Conservation (phyloP, 495 filamentous ascomycete genomes). For the Daldinia concentrica region DNA sequence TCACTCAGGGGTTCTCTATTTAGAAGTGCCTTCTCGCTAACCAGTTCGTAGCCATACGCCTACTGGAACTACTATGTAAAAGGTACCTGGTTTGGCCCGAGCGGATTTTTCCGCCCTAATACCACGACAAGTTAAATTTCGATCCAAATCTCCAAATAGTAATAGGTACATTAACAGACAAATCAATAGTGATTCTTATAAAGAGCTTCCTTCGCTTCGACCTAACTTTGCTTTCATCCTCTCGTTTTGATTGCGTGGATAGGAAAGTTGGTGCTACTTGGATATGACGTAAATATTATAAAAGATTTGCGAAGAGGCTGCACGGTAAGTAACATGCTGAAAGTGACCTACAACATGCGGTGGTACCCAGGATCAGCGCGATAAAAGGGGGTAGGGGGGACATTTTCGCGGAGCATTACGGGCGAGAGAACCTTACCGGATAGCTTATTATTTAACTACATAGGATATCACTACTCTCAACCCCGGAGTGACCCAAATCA, state of each 20-base stretch:
- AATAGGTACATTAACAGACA: background rate
- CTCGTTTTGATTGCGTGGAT: background rate
- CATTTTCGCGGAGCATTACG: too few relatives aligned
- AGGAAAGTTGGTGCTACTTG: background rate
- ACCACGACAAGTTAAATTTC: constrained; percentile 1
- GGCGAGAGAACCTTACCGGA: too few relatives aligned
- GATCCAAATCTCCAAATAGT: background rate
- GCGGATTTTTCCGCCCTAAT: constrained; percentile 41
- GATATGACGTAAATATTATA: too few relatives aligned
- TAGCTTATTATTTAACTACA: too few relatives aligned
- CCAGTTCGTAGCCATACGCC: constrained; percentile 29
- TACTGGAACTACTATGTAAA: constrained; percentile 45
- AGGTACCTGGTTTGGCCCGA: constrained; percentile 45
- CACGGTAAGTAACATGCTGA: too few relatives aligned
- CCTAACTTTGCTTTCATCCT: background rate
- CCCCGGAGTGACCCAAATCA: background rate
- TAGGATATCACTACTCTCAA: background rate
- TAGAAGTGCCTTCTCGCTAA: constrained; percentile 6
- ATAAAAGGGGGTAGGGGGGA: too few relatives aligned
- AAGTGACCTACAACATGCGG: too few relatives aligned
- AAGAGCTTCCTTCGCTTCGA: background rate
- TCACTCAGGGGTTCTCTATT: background rate
- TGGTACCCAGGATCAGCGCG: too few relatives aligned
- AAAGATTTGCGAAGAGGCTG: too few relatives aligned
- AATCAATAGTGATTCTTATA: background rate